Conservation (phyloP, 305 asterid genomes). For the Caryopteris hybrid region DNA sequence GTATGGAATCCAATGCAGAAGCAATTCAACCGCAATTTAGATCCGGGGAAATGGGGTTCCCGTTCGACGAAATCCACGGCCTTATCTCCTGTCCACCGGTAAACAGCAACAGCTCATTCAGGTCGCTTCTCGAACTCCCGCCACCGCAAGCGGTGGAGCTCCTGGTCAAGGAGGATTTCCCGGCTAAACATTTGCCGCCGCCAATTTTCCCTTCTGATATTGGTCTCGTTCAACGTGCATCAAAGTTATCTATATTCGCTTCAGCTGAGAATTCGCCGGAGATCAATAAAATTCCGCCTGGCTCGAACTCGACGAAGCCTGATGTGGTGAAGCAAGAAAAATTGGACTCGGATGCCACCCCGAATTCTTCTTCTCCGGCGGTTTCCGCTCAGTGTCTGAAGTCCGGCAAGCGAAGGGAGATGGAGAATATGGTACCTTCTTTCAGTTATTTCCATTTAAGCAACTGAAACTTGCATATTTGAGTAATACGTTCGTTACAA, state of each 20-base stretch:
- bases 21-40: slow-evolving; percentile 42
- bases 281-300: neutral
- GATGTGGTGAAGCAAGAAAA: slow-evolving; percentile 71
- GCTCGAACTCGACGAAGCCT: slow-evolving; percentile 21
- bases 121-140: slow-evolving; percentile 85
- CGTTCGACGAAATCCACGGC: slow-evolving; percentile 43
- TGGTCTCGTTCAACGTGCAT: slow-evolving; percentile 60
- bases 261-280: slow-evolving; percentile 29
- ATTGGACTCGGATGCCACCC: slow-evolving; percentile 50
- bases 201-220: slow-evolving; percentile 60
- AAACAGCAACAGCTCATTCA: slow-evolving; percentile 62
- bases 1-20: slow-evolving; percentile 49
- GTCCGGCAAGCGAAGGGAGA: slow-evolving; percentile 67
- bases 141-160: slow-evolving; percentile 90
- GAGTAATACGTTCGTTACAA: too few species aligned
- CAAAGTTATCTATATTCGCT: slow-evolving; percentile 58
- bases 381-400: slow-evolving; percentile 47
- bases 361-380: slow-evolving; percentile 53
- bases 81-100: slow-evolving; percentile 39
- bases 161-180: slow-evolving; percentile 48
- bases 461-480: too few species aligned
- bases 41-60: slow-evolving; percentile 55
- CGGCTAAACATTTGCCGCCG: slow-evolving; percentile 34
- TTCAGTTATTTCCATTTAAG: slow-evolving; percentile 9
- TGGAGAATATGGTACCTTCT: slow-evolving; percentile 69